Evolutionary conservation across 306 rosid species (phyloP), one percentile per base, ranked within the genome.

Genomic region (Sophora flavescens): DNA sequence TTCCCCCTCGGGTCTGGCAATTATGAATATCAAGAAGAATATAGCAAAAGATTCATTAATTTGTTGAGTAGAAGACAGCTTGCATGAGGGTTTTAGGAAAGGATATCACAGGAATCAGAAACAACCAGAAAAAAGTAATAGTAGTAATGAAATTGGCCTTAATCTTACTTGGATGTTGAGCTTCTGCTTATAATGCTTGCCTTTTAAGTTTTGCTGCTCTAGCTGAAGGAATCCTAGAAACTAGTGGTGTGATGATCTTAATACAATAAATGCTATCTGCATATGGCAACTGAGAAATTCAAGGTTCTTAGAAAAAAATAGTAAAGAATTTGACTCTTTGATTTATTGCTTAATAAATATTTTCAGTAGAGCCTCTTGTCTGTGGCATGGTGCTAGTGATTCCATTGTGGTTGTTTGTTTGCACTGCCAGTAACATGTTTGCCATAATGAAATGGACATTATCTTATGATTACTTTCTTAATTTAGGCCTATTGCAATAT

Each of bases 241-340:
- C 66, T 12, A 13, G 80, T 71, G 68, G 28, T 69, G 10, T 47
- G 48, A 51, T 63, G 48, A 51, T 63, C 9, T 61, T 63, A 66
- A 30, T 32, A 38, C 80, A 84, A 36, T 81, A 52, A 80, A 80
- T 84, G 79, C 42, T 38, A 72, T n/a, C 59, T 59, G 67, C 81
- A 63, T 70, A 17, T 47, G 51, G 30, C 39, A 50, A 70, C 63
- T 44, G 26, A 63, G 10, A 70, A 71, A 26, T 56, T 63, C 15
- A 77, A 30, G 56, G 71, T 26, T 48, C 71, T 4, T 5, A 6
- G 13, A 50, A 30, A n/a, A n/a, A n/a, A 14, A 35, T 32, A 3
- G 16, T 13, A 72, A 30, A 59, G 6, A n/a, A 22, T 4, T 32
- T 63, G 44, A 58, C 61, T 9, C 48, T 74, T 15, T 39, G 2